A percentile compares a stretch with the other conserved stretches of the same genome.
Conservation (phyloP, 345 rosid genomes). For the rapeseed (Brassica napus) region Da-Ae NC_063447.1:59524001-59524500, state of each 20-base stretch:
- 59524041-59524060: slow-evolving; percentile 92
- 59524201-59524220: background rate
- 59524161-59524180: slow-evolving; percentile 91
- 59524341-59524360: background rate
- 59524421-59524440: slow-evolving; percentile 63
- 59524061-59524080: slow-evolving; percentile 86
- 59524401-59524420: background rate
- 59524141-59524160: slow-evolving; percentile 97
- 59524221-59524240: background rate
- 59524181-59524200: slow-evolving; percentile 49
- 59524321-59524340: background rate
- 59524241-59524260: slow-evolving; percentile 4
- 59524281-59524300: background rate
- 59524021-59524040: slow-evolving; percentile 19
- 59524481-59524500: slow-evolving; percentile 97
- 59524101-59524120: slow-evolving; percentile 97
- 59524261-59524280: background rate
- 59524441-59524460: slow-evolving; percentile 96
- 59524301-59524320: background rate
- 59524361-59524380: background rate
- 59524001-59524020: background rate
- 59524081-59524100: slow-evolving; percentile 97
- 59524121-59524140: slow-evolving; percentile 94
- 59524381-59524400: background rate
- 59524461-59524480: slow-evolving; percentile 98